A percentile compares a stretch with the other conserved stretches of the same genome.
Conservation (phyloP, 2,329 filamentous ascomycete species). For the Trichoderma atrobrunneum region DNA sequence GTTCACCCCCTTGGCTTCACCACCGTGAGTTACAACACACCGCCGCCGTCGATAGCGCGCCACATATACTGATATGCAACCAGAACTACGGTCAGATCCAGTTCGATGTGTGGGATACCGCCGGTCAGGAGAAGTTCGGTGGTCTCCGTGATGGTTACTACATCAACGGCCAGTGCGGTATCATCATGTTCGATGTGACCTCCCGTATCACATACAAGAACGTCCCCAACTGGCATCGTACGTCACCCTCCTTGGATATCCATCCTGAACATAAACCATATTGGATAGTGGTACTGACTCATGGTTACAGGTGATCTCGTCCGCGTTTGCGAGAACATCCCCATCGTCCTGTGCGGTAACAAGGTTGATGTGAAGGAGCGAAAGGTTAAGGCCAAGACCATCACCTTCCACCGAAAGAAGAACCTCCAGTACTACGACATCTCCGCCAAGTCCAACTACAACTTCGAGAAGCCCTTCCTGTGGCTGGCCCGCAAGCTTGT, state of each 20-base stretch:
- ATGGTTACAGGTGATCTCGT: constrained; percentile 77
- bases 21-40: constrained; percentile 67
- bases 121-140: constrained; percentile 99
- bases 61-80: constrained; percentile 33
- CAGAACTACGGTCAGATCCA: constrained; percentile 92
- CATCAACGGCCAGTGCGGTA: constrained; percentile 99
- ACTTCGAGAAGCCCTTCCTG: constrained; percentile 99
- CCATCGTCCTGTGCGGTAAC: constrained; percentile 97
- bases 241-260: constrained; percentile 39
- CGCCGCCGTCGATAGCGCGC: constrained; percentile 20
- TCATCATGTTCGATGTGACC: constrained; percentile 99
- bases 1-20: constrained; percentile 98
- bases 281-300: constrained; percentile 21
- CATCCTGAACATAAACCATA: neutral
- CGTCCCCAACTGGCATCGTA: constrained; percentile 99
- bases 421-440: constrained; percentile 99
- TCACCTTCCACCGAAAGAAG: constrained; percentile 99
- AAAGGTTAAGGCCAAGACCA: constrained; percentile 99
- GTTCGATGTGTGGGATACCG: constrained; percentile 99
- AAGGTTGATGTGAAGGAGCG: constrained; percentile 99
- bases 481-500: constrained; percentile 99
- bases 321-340: constrained; percentile 98
- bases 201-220: constrained; percentile 99
- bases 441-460: constrained; percentile 99
- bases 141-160: constrained; percentile 99